Evolutionary conservation across 1,139 yeast species (phyloP), one percentile per base, ranked within the genome.

Genomic region (Candida sp.): DNA sequence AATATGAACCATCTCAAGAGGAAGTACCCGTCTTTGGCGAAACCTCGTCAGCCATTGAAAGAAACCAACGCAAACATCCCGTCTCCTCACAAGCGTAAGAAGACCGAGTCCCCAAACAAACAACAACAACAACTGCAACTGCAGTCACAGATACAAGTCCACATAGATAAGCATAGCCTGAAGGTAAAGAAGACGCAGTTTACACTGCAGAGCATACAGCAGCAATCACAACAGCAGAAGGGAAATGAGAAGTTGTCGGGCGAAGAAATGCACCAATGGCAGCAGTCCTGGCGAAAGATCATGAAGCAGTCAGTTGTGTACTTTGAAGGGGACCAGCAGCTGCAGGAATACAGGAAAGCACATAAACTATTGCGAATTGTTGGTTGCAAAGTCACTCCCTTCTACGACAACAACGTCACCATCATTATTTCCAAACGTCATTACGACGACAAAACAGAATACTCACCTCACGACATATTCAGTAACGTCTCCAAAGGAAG

Each of bases 381-480:
- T 34, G 93, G 91, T 2, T 87, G 91, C 45, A 76, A 76, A 31
- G 80, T 91, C 35, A 86, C 87, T 37, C 84, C 86, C 1, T 92
- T 92, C 63, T 93, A 88, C 63, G 92, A 89, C 62, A 82, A 81
- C 52, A 81, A 81, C 46, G 96, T 92, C 28, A 90, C 96, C 23
- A 90, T 91, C 52, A 91, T 93, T 35, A 81, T 93, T 28, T 85
- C 96, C n/a, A 80, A 87, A 58, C 76, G 82, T 48, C 55, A 61
- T 12, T 70, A 62, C 48, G 63, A 60, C 46, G 53, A 63, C 5
- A 49, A 51, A 8, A 49, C 50, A 26, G 56, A 58, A 2, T 77
- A 77, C 54, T 68, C 75, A 17, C 70, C 81, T 4, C 81, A 83
- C 47, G 96, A 89, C 66, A 83, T 90, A 26, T 81, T 90, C 58